Conservation (phyloP, 2,329 filamentous ascomycete genomes). For the Aureobasidium mangrovei region DNA sequence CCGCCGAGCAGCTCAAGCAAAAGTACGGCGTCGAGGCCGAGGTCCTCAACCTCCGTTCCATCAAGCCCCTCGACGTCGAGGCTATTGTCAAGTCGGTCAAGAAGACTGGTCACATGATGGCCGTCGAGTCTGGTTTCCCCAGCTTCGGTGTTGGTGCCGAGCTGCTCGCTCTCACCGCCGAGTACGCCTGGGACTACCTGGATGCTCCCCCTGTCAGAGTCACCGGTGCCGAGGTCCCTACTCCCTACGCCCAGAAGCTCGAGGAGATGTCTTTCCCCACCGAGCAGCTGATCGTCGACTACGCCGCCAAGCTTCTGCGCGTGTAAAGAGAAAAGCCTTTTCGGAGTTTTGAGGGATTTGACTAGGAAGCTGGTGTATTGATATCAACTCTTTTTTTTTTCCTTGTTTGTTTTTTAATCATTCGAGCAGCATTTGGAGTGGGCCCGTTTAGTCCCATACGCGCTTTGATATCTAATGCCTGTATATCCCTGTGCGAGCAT, state of each 20-base stretch:
- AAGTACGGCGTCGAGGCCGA: slow-evolving; percentile 94
- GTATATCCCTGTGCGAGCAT: slow-evolving; percentile 2
- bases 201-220: slow-evolving; percentile 88
- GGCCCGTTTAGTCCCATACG: not conserved
- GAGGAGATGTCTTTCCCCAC: slow-evolving; percentile 95
- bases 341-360: slow-evolving; percentile 10
- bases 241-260: slow-evolving; percentile 84
- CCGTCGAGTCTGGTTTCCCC: slow-evolving; percentile 92
- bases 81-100: slow-evolving; percentile 94
- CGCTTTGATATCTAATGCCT: slow-evolving; percentile 6
- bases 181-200: slow-evolving; percentile 97
- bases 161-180: slow-evolving; percentile 89
- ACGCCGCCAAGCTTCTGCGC: slow-evolving; percentile 79
- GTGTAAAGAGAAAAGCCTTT: slow-evolving; percentile 7
- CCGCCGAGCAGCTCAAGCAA: slow-evolving; percentile 85
- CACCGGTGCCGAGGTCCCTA: slow-evolving; percentile 94
- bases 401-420: not conserved
- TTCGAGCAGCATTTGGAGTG: slow-evolving; percentile 9
- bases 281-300: slow-evolving; percentile 76
- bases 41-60: slow-evolving; percentile 94
- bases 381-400: slow-evolving; percentile 12
- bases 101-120: slow-evolving; percentile 90
- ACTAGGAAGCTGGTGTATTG: slow-evolving; percentile 12
- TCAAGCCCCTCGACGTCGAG: slow-evolving; percentile 95
- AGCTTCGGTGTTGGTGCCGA: slow-evolving; percentile 88